Evolutionary conservation across 1,284 basidiomycete species (phyloP), one percentile per base, ranked within the genome.

Genomic region (Apiotrichum laibachii): DNA sequence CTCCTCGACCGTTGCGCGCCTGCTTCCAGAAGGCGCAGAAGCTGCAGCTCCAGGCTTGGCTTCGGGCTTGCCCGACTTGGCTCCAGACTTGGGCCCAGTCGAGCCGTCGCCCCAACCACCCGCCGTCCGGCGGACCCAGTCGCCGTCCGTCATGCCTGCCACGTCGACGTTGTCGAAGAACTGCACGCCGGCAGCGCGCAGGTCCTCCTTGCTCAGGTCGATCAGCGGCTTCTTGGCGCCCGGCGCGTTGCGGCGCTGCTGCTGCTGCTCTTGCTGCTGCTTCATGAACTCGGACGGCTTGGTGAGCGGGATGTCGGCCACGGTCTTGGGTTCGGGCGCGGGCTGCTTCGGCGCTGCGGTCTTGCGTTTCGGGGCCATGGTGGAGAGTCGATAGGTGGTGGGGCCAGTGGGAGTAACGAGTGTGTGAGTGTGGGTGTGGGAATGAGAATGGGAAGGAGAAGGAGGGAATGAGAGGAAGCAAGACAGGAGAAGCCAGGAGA

Each of bases 171-270:
- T 53, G 34, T 46, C 48, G 47, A 26, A 33, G 33, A 64, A 64
- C 11, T 48, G 50, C 51, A 61, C 62, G n/a, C 62, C 62, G 3
- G 60, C 58, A 5, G 63, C 63, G 18, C 50, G 49, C 21, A 61
- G 53, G 53, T 60, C 60, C 10, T 57, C 60, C n/a, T 50, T 33
- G 7, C 34, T 42, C 35, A 68, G 61, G 18, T 61, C 44, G 44
- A 64, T 40, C n/a, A 64, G 66, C 33, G 62, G 62, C 42, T 61
- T 52, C 4, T 5, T 8, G 37, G 3, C 21, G 50, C 7, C 19
- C 12, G 18, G 39, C 16, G 39, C 22, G 22, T 15, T 9, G 21
- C 15, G 16, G 39, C 13, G 5, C 26, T 31, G 26, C 26, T 31
- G 26, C 26, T 31, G 26, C 26, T 31, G 26, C 4, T 31, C 4